These are phyloP conservation scores for Boletus vinaceobasis DNA, from an alignment of 768 basidiomycete genomes.

Conservation along the genomic window DNA sequence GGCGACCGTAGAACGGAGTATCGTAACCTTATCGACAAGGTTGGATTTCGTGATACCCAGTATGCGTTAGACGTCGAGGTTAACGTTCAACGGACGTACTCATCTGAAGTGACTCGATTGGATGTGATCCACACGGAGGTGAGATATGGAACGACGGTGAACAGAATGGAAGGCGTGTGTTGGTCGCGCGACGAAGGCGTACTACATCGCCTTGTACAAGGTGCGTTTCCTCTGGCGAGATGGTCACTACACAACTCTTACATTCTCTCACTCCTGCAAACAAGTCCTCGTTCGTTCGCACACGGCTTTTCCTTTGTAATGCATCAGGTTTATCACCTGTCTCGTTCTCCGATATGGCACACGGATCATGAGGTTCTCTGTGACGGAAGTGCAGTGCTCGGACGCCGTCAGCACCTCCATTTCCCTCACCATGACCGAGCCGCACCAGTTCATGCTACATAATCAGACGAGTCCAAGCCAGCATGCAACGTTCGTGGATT, in stretches of 20 bases:
- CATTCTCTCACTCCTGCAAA: neutral
- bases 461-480: neutral
- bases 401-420: neutral
- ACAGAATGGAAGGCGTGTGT: constrained; percentile 21
- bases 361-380: neutral
- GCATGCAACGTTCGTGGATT: neutral
- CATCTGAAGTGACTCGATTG: constrained; percentile 5
- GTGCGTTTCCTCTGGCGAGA: no score
- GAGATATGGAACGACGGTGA: constrained; percentile 5
- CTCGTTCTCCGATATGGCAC: neutral
- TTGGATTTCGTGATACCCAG: constrained; percentile 12
- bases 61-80: neutral
- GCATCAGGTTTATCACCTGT: neutral
- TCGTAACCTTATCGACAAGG: constrained; percentile 13
- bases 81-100: neutral
- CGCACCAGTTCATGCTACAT: constrained; percentile 9
- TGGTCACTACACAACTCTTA: no score
- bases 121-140: constrained; percentile 20
- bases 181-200: constrained; percentile 1
- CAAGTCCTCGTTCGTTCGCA: neutral
- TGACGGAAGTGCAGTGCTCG: neutral
- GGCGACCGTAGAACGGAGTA: constrained; percentile 9
- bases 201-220: constrained; percentile 16
- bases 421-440: constrained; percentile 1
- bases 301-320: neutral